Percentiles rank a stretch among this genome's conserved stretches.
Evolutionary conservation across 2,329 filamentous ascomycete species (phyloP).

Genomic region (Paracorniculantispora psalliotae): DNA sequence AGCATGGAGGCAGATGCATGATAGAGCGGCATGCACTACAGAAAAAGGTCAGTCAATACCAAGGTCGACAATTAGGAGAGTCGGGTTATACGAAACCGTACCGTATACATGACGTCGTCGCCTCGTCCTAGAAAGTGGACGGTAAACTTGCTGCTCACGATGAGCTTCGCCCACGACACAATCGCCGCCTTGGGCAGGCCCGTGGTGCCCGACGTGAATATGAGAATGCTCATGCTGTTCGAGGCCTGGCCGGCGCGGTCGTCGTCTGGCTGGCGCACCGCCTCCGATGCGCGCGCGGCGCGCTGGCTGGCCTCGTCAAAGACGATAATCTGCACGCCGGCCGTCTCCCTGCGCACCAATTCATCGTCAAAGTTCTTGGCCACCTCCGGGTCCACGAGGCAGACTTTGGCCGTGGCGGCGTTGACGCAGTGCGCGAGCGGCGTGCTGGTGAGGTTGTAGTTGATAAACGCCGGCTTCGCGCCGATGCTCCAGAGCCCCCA

Average conservation of each 20-base stretch:
- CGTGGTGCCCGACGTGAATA: conserved; percentile 83
- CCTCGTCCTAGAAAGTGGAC: conserved; percentile 53
- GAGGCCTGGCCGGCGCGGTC: conserved; percentile 45
- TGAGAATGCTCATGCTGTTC: conserved; percentile 63
- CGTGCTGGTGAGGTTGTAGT: conserved; percentile 73
- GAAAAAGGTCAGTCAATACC: too few relatives aligned
- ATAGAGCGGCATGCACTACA: conserved; percentile 88
- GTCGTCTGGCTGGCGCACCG: conserved; percentile 57
- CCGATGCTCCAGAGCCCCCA: conserved; percentile 79
- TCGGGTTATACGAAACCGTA: too few relatives aligned
- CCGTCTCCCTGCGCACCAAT: conserved; percentile 46
- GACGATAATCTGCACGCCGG: conserved; percentile 52
- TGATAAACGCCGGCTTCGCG: conserved; percentile 79
- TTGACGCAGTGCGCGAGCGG: conserved; percentile 70
- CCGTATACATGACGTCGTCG: conserved; percentile 70
- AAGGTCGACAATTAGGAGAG: too few relatives aligned
- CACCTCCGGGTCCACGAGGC: conserved; percentile 63
- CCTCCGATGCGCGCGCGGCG: conserved; percentile 44
- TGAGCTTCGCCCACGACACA: conserved; percentile 65
- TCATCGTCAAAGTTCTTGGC: conserved; percentile 53
- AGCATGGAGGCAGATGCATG: conserved; percentile 74
- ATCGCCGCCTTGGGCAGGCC: conserved; percentile 78
- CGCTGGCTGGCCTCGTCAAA: conserved; percentile 55
- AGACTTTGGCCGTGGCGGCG: conserved; percentile 59
- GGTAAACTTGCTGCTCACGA: conserved; percentile 48